phyloP scores from a whole-genome alignment of 2,329 filamentous ascomycete genomes.

The Immersiporthe knoxdaviesiana region DNA sequence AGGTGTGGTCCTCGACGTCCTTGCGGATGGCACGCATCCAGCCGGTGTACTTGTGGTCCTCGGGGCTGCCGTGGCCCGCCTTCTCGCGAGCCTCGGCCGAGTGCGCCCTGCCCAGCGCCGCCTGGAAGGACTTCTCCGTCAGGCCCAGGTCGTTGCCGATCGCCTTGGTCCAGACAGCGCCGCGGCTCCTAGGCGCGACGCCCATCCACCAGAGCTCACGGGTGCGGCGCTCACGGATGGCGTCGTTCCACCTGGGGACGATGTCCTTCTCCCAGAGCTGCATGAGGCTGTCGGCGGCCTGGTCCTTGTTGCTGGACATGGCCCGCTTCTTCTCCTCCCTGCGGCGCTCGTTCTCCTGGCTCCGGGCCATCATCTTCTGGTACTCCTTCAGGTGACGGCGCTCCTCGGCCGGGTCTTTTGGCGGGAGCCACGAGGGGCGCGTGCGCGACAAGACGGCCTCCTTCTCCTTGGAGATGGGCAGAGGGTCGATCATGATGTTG shows the following conservation, averaged over 20 bases:
- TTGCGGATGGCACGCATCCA: conserved; percentile 67
- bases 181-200: conserved; percentile 70
- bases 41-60: conserved; percentile 58
- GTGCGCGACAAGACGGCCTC: conserved; percentile 81
- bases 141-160: conserved; percentile 75
- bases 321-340: conserved; percentile 57
- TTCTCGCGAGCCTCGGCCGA: conserved; percentile 62
- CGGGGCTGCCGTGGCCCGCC: conserved; percentile 53
- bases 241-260: conserved; percentile 73
- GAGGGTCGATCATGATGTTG: conserved; percentile 82
- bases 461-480: conserved; percentile 85
- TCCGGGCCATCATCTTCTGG: conserved; percentile 76
- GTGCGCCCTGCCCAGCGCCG: conserved; percentile 69
- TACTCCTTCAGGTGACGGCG: conserved; percentile 85
- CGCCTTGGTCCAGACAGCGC: conserved; percentile 69
- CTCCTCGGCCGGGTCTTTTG: conserved; percentile 89
- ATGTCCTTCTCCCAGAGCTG: conserved; percentile 77
- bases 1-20: conserved; percentile 68
- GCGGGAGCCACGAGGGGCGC: conserved; percentile 81
- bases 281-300: conserved; percentile 57
- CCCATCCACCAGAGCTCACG: conserved; percentile 84
- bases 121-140: conserved; percentile 67
- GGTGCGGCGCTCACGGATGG: conserved; percentile 69
- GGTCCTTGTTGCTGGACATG: conserved; percentile 58
- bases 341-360: conserved; percentile 62